A percentile compares a stretch with the other conserved stretches of the same genome.
phyloP scores from a whole-genome alignment of 225 moss, liverwort and hornwort species.

The Pseudisothecium myosuroides region DNA sequence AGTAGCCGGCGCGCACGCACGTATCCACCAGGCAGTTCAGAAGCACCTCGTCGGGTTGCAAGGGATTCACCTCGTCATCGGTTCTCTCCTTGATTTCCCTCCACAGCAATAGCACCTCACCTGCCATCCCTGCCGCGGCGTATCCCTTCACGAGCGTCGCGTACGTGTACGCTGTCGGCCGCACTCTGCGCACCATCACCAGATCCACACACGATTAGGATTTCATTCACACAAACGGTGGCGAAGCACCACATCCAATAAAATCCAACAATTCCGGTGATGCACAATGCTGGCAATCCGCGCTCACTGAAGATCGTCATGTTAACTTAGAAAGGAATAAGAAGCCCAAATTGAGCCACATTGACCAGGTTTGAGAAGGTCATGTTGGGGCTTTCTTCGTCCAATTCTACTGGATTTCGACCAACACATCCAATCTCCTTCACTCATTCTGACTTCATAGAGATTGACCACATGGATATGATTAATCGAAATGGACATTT shows the following conservation, averaged over 20 bases:
- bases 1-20: conserved; percentile 77
- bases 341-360: neutral
- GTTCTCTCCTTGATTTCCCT: conserved; percentile 74
- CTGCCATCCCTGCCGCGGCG: conserved; percentile 46
- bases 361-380: neutral
- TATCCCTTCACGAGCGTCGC: conserved; percentile 70
- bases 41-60: conserved; percentile 83
- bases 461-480: neutral
- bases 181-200: conserved; percentile 20
- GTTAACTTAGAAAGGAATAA: neutral
- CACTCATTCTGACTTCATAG: neutral
- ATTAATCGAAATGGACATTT: neutral
- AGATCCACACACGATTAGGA: neutral
- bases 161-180: conserved; percentile 76
- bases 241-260: neutral
- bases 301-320: neutral
- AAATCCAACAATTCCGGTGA: neutral
- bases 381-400: neutral
- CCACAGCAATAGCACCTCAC: conserved; percentile 83
- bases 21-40: conserved; percentile 83
- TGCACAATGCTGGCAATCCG: neutral
- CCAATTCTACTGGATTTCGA: neutral
- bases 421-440: neutral
- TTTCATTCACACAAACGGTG: neutral
- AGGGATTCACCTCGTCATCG: conserved; percentile 42